A percentile compares a stretch with the other conserved stretches of the same genome.
Evolutionary conservation across 305 asterid genomes (phyloP).

Genomic region (Striga hermonthica): DNA sequence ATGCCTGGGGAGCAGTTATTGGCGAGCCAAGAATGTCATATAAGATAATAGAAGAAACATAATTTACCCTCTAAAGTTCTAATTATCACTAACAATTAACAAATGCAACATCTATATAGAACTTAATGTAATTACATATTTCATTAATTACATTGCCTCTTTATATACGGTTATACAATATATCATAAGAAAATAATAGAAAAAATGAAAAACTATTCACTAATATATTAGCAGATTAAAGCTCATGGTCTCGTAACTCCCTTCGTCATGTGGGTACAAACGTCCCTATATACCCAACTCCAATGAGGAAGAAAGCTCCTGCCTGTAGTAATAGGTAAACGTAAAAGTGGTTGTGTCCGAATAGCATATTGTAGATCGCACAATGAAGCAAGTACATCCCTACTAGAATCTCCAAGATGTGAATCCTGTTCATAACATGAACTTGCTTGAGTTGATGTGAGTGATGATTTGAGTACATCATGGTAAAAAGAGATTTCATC

Average conservation of each 20-base stretch:
- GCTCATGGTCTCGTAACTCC: slow-evolving; percentile 15
- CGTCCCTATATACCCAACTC: slow-evolving; percentile 71
- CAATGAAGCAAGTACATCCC: slow-evolving; percentile 78
- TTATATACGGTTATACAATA: slow-evolving; percentile 9
- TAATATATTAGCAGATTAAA: neutral
- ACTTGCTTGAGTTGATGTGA: slow-evolving; percentile 29
- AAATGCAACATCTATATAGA: slow-evolving; percentile 6
- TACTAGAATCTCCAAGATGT: slow-evolving; percentile 62
- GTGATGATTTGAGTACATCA: slow-evolving; percentile 22
- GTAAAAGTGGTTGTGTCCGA: slow-evolving; percentile 61
- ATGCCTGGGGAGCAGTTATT: slow-evolving; percentile 13
- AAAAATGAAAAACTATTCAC: neutral
- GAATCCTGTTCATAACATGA: slow-evolving; percentile 51
- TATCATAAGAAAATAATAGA: neutral
- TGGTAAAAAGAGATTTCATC: neutral
- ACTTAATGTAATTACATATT: neutral
- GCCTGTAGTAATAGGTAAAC: slow-evolving; percentile 77
- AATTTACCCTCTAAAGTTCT: neutral
- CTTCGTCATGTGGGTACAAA: slow-evolving; percentile 46
- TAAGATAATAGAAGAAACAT: neutral
- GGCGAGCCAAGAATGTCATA: slow-evolving; percentile 28
- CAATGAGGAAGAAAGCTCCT: slow-evolving; percentile 67
- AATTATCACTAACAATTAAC: slow-evolving; percentile 11
- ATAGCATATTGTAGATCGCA: slow-evolving; percentile 66
- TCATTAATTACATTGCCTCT: neutral